Evolutionary conservation across 2,329 filamentous ascomycete genomes (phyloP), one percentile per base, ranked within the genome.

Genomic region (Alternaria longipes): DNA sequence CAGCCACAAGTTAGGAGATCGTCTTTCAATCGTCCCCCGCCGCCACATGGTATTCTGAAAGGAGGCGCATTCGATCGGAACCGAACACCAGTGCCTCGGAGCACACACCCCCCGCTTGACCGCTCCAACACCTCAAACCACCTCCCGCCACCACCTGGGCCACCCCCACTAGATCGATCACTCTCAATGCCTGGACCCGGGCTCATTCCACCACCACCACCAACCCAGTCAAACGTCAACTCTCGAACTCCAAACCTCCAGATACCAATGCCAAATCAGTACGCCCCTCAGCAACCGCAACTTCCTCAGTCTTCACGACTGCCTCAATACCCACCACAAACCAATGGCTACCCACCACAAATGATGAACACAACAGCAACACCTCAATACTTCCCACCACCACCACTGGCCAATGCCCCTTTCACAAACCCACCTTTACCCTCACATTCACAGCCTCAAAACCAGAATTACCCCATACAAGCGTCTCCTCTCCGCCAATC

Each of bases 111-210:
- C 3, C 63, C 68, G 0, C 59, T 74, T 14, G 70, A 72, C 14
- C 60, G 69, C n/a, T 62, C 71, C 6, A 63, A 65, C 8, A 74
- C 65, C 38, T 57, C 72, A 2, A 59, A 67, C 49, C 56, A 61
- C 22, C 51, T 42, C 18, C 20, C 63, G 8, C 62, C 64, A 12
- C 61, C 66, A 8, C 61, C 59, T 7, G 60, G 62, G 32, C 68
- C 65, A 16, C 74, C 71, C 22, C 67, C 68, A 24, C 56, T 75
- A 8, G 71, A 74, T 50, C 73, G 72, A 36, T 69, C 74, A 3
- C 26, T 60, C 11, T 76, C 74, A 0, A 70, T 70, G 60, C 72
- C 74, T 12, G 69, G 68, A 34, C 30, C 68, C 22, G 51, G 59
- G 7, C 58, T 59, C 18, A 40, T 51, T 8, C 63, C 67, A 24